Percentiles rank a stretch among this genome's conserved stretches.
Conservation (phyloP, 345 rosid species). For the Tarenaya hassleriana region DNA sequence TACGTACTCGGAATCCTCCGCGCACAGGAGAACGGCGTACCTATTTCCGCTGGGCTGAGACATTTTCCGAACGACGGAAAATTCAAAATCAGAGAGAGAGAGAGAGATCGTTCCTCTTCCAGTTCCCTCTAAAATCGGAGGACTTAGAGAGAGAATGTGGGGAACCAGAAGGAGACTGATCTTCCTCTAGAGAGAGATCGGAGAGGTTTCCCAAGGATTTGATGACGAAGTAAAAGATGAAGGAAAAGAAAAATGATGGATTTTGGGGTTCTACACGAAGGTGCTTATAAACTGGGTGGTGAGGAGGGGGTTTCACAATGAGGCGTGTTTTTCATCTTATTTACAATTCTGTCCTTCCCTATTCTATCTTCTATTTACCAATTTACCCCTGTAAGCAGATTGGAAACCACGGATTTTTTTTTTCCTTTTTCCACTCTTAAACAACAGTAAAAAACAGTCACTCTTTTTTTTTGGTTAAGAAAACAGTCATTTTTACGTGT, state of each 20-base stretch:
- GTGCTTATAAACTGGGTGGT: conserved; percentile 1
- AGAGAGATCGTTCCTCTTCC: background rate
- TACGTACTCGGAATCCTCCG: conserved; percentile 62
- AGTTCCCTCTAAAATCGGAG: background rate
- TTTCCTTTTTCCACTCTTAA: too few species aligned
- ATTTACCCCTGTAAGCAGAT: conserved; percentile 2
- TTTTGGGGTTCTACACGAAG: too few species aligned
- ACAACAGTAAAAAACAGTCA: too few species aligned
- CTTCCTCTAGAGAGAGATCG: background rate
- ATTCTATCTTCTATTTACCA: background rate
- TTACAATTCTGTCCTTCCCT: background rate
- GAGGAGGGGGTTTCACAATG: background rate
- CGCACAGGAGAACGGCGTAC: conserved; percentile 58
- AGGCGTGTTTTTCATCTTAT: background rate
- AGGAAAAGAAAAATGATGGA: too few species aligned
- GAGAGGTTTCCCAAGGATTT: background rate
- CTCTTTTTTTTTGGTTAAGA: too few species aligned
- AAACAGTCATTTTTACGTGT: too few species aligned
- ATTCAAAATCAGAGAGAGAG: background rate
- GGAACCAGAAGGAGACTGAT: background rate
- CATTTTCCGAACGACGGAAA: background rate
- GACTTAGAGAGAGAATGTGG: background rate
- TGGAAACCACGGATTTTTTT: too few species aligned
- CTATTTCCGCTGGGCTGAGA: conserved; percentile 30
- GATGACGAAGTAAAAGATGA: too few species aligned